Percentiles rank a stretch among this genome's conserved stretches.
Conservation (phyloP, 495 filamentous ascomycete genomes). For the Trypethelium eluteriae region DNA sequence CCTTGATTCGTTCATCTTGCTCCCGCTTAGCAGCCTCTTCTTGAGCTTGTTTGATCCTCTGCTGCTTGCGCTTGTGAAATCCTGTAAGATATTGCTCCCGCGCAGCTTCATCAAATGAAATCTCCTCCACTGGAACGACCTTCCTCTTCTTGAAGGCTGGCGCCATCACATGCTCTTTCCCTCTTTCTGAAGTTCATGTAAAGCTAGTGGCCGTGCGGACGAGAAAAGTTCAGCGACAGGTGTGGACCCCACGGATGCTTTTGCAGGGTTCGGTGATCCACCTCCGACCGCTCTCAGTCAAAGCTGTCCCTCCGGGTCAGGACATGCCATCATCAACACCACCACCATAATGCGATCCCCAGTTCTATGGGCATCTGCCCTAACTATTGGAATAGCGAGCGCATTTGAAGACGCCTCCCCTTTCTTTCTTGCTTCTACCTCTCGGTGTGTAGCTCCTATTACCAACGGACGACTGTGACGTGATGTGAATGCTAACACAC, state of each 20-base stretch:
- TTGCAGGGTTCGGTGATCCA: background rate
- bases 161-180: background rate
- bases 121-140: constrained; percentile 51
- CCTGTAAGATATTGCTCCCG: constrained; percentile 84
- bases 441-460: constrained; percentile 49
- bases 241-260: background rate
- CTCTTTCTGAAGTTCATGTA: background rate
- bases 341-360: background rate
- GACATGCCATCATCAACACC: background rate
- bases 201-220: background rate
- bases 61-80: constrained; percentile 90
- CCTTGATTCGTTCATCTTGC: constrained; percentile 60
- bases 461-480: background rate
- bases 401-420: constrained; percentile 82
- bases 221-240: constrained; percentile 2
- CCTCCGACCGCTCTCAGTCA: background rate
- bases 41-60: constrained; percentile 73
- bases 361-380: background rate
- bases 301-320: constrained; percentile 6
- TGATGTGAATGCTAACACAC: background rate
- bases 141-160: constrained; percentile 11
- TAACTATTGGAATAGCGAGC: constrained; percentile 36
- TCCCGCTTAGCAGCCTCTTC: constrained; percentile 64
- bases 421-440: constrained; percentile 74
- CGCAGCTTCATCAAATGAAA: constrained; percentile 71